Base-by-base conservation (phyloP, 345 rosid species). In the Populus tremula region DNA sequence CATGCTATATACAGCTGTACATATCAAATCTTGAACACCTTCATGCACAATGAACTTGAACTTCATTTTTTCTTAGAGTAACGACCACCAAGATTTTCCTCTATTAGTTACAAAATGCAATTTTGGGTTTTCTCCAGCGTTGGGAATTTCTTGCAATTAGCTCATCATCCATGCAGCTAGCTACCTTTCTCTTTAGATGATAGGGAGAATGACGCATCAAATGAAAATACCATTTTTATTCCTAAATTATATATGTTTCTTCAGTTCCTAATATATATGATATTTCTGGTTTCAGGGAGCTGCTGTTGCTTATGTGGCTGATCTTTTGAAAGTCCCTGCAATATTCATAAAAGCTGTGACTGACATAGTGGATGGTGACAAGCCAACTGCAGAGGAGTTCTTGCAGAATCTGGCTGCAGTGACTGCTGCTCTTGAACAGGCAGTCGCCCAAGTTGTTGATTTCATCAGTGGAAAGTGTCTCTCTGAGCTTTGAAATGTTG, bases 271-370 rank as follows among this genome's bases (percentile, higher is more conserved):
- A 45, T 17, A 14, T 38, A 21, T 23, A 73, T 50, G 47, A 1
- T 31, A 29, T 39, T 4, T 49, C 59, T 39, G 35, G 67, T 33
- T n/a, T 61, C 88, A 96, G 94, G 98, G 97, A 74, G 97, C 97
- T 38, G 97, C 95, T 6, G 85, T 92, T 72, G 99, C 92, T 13
- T 92, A 90, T 41, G 97, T 92, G 47, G 92, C 97, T 29, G 97
- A 89, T 69, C 93, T 94, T 77, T 75, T 90, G 41, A 89, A 94
- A 83, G 91, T 94, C 71, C 99, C 99, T 38, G 86, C 84, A 41
- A 79, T 96, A 73, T 94, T 88, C 83, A 71, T 96, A 45, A 96
- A 96, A 88, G 99, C 94, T 0, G 94, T 91, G 84, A 94, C 95
- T 1, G 97, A 94, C 72, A 74, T 90, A 25, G 86, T 92, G 59